These are phyloP conservation scores for Gloeopeniophorella convolvens DNA, from an alignment of 768 basidiomycete species.

Conservation along the genomic window DNA sequence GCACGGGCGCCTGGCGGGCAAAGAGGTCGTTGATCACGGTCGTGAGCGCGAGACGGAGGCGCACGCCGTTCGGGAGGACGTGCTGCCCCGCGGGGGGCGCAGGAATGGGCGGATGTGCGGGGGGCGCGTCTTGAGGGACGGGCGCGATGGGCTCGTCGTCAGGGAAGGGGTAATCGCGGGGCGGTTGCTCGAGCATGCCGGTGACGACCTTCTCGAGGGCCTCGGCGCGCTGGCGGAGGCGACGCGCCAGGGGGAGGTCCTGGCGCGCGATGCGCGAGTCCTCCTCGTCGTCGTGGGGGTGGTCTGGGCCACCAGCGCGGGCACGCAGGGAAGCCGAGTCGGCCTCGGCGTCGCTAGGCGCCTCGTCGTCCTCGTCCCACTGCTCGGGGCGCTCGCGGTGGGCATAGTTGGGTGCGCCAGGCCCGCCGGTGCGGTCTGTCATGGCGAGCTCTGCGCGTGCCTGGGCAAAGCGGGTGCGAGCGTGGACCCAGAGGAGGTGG, in stretches of 20 bases:
- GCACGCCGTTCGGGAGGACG: constrained; percentile 72
- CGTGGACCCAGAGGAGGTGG: constrained; percentile 83
- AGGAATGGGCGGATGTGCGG: constrained; percentile 31
- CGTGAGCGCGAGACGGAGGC: constrained; percentile 66
- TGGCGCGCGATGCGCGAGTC: constrained; percentile 50
- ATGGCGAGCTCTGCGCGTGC: constrained; percentile 81
- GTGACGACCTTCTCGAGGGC: constrained; percentile 78
- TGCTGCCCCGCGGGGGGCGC: constrained; percentile 41
- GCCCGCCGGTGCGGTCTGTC: constrained; percentile 73
- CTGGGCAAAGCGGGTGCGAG: constrained; percentile 73
- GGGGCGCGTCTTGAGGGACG: constrained; percentile 39
- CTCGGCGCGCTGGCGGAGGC: constrained; percentile 66
- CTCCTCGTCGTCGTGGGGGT: constrained; percentile 49
- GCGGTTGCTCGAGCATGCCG: constrained; percentile 76
- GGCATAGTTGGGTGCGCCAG: constrained; percentile 50
- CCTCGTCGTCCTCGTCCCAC: constrained; percentile 69
- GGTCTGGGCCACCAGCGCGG: constrained; percentile 44
- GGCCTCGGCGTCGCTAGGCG: constrained; percentile 59
- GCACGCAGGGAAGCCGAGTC: constrained; percentile 33
- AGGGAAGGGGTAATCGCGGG: constrained; percentile 50
- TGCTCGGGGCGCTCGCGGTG: constrained; percentile 67
- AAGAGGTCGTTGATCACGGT: constrained; percentile 81
- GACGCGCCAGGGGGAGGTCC: constrained; percentile 56
- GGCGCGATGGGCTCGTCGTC: constrained; percentile 49
- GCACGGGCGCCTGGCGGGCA: constrained; percentile 54